Evolutionary conservation across 495 filamentous ascomycete genomes (phyloP).

Genomic region (Neurospora hispaniola): DNA sequence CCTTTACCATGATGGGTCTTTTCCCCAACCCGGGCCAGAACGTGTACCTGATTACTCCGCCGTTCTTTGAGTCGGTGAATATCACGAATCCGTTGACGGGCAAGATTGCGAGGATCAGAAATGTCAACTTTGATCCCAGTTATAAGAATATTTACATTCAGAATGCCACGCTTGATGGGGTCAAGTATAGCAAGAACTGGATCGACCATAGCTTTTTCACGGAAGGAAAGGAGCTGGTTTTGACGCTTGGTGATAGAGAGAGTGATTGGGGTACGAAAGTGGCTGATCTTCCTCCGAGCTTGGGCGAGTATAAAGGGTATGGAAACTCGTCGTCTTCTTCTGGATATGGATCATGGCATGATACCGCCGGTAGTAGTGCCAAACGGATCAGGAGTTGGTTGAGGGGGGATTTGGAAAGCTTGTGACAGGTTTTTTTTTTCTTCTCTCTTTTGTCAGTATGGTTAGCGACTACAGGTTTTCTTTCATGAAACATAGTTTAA

Average conservation of each 20-base stretch:
- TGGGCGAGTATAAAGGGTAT: slow-evolving; percentile 26
- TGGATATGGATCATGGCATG: not conserved
- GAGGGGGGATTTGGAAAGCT: not conserved
- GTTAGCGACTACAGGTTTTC: not conserved
- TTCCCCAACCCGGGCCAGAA: slow-evolving; percentile 68
- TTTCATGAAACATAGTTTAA: not conserved
- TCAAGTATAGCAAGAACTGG: slow-evolving; percentile 58
- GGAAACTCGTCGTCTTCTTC: not conserved
- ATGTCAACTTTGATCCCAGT: slow-evolving; percentile 51
- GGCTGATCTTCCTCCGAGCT: slow-evolving; percentile 54
- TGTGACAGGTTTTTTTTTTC: not conserved
- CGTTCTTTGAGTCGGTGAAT: slow-evolving; percentile 55
- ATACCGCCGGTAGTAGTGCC: not conserved
- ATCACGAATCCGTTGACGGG: slow-evolving; percentile 48
- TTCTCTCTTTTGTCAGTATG: not conserved
- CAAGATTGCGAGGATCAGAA: slow-evolving; percentile 49
- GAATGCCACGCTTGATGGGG: slow-evolving; percentile 56
- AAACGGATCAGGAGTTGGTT: not conserved
- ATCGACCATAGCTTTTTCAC: slow-evolving; percentile 66
- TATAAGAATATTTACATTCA: slow-evolving; percentile 60
- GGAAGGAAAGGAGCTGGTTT: slow-evolving; percentile 55
- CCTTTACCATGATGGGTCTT: slow-evolving; percentile 60
- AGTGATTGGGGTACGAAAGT: slow-evolving; percentile 59
- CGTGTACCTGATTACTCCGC: slow-evolving; percentile 61
- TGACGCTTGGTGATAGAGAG: slow-evolving; percentile 53